These are phyloP conservation scores for Vigna trinervia DNA, from an alignment of 306 rosid species.

Conservation along the genomic window DNA sequence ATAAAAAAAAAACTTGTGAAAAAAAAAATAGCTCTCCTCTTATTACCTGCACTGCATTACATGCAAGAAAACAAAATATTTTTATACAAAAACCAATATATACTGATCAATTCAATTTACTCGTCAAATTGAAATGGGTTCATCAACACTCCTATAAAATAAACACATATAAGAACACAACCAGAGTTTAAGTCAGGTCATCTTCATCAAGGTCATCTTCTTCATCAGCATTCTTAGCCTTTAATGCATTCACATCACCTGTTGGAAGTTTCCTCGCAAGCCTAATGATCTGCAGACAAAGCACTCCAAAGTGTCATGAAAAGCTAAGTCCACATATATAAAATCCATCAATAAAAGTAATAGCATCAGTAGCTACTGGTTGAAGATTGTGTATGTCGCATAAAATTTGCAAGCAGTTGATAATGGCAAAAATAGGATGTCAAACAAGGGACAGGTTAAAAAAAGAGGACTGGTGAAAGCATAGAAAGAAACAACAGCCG, in stretches of 20 bases:
- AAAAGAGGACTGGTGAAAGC: background rate
- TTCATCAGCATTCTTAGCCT: slow-evolving; percentile 42
- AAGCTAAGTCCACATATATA: slow-evolving; percentile 17
- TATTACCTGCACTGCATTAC: slow-evolving; percentile 21
- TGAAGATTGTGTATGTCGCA: background rate
- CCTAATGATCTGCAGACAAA: slow-evolving; percentile 74
- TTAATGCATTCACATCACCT: slow-evolving; percentile 75
- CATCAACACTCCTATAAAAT: slow-evolving; percentile 13
- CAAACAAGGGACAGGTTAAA: slow-evolving; percentile 23
- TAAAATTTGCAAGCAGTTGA: slow-evolving; percentile 5
- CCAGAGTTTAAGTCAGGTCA: slow-evolving; percentile 71
- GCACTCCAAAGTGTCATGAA: slow-evolving; percentile 25
- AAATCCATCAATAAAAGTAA: background rate
- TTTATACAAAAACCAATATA: slow-evolving; percentile 39
- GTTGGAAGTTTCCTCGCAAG: slow-evolving; percentile 93
- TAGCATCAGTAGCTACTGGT: background rate
- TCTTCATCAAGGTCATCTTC: slow-evolving; percentile 80
- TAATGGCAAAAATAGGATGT: background rate
- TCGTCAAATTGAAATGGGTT: slow-evolving; percentile 28
- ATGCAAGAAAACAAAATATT: slow-evolving; percentile 8
- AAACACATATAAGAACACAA: background rate
- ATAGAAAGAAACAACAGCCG: background rate
- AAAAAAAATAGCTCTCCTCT: slow-evolving; percentile 10
- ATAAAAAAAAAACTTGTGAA: background rate
- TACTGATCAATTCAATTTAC: slow-evolving; percentile 34